Conservation (phyloP, 176 grass and related monocot species). For the Aegilops bicornis region DNA sequence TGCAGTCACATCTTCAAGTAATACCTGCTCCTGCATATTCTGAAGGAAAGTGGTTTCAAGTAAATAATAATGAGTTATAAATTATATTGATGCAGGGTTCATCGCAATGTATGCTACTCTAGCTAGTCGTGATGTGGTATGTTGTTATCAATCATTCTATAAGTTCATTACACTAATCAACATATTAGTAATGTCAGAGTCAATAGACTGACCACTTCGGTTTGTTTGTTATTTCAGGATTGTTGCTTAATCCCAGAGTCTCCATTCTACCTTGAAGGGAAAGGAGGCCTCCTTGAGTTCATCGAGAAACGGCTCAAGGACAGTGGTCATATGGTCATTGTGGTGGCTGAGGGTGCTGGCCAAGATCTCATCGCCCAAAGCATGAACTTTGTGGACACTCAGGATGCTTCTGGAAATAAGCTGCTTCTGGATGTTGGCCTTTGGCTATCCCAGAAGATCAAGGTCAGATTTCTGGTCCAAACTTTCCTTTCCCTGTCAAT, state of each 20-base stretch:
- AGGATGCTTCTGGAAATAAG: slow-evolving; percentile 98
- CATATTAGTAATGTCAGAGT: not conserved
- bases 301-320: slow-evolving; percentile 87
- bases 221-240: slow-evolving; percentile 51
- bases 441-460: slow-evolving; percentile 96
- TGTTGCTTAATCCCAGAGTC: slow-evolving; percentile 98
- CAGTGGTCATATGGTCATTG: slow-evolving; percentile 93
- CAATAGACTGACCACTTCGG: slow-evolving; percentile 5
- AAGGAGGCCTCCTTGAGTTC: slow-evolving; percentile 86
- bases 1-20: slow-evolving; percentile 3
- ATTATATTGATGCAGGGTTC: slow-evolving; percentile 62
- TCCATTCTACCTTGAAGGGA: slow-evolving; percentile 86
- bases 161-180: not conserved
- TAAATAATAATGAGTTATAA: slow-evolving; percentile 22
- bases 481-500: slow-evolving; percentile 29
- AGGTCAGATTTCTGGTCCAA: slow-evolving; percentile 55
- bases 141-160: not conserved
- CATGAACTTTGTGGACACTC: slow-evolving; percentile 60
- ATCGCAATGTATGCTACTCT: slow-evolving; percentile 97
- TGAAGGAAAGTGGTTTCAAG: not conserved
- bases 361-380: slow-evolving; percentile 85
- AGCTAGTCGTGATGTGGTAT: slow-evolving; percentile 95
- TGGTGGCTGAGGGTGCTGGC: slow-evolving; percentile 95
- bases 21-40: slow-evolving; percentile 9
- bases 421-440: slow-evolving; percentile 92